These are phyloP conservation scores for Hymenochaete sp. DNA, from an alignment of 1,284 basidiomycete species.

Conservation along the genomic window DNA sequence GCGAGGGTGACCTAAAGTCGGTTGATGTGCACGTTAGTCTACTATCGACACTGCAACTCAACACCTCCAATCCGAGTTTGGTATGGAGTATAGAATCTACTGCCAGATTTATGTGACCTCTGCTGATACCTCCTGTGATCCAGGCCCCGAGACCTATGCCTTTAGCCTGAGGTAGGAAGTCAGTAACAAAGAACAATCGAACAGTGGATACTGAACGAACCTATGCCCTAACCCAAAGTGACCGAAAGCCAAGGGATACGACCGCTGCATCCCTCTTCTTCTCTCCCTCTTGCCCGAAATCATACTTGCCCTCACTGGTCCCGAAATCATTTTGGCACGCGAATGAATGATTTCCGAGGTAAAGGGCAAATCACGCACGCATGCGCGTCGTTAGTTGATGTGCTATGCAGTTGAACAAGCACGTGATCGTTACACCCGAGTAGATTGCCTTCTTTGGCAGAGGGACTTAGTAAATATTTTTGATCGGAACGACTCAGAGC, in stretches of 20 bases:
- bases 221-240: constrained; percentile 59
- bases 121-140: constrained; percentile 57
- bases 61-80: constrained; percentile 19
- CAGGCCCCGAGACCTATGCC: constrained; percentile 57
- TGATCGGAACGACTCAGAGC: constrained; percentile 21
- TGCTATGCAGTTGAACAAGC: too few relatives aligned
- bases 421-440: too few relatives aligned
- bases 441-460: too few relatives aligned
- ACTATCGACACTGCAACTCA: neutral
- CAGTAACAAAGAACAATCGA: constrained; percentile 15
- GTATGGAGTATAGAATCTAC: constrained; percentile 31
- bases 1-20: constrained; percentile 51
- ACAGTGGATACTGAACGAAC: constrained; percentile 27
- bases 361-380: too few relatives aligned
- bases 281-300: too few relatives aligned
- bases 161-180: constrained; percentile 22
- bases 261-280: too few relatives aligned
- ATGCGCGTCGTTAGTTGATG: too few relatives aligned
- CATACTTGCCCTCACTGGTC: too few relatives aligned
- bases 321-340: too few relatives aligned
- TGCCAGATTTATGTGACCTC: constrained; percentile 74
- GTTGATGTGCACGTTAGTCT: neutral
- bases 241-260: constrained; percentile 56
- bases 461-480: too few relatives aligned
- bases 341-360: too few relatives aligned